Base-by-base conservation (phyloP, 495 filamentous ascomycete species). In the Talaromyces adpressus region DNA sequence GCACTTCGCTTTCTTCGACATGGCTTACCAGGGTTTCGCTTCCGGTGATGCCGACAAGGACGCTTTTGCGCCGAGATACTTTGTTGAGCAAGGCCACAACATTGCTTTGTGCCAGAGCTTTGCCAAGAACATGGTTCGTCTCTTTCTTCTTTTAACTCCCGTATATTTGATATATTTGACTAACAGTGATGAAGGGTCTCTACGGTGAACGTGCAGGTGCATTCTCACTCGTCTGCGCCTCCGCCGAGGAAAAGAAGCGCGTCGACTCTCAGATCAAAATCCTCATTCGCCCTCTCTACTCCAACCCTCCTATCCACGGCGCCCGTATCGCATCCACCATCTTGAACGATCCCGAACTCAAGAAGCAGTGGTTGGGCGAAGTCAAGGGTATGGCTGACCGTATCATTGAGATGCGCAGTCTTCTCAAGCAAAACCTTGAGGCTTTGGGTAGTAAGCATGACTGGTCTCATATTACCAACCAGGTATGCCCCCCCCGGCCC, bases 11-110 rank as follows among this genome's bases (percentile, higher is more conserved):
- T 97, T 98, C 85, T 98, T 98, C 80, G 94, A 98, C 78, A 98
- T 98, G 94, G 94, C 94, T 64, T 98, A 98, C 84, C 93, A 98
- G 80, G 94, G 94, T 66, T 98, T 98, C 71, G 94, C 94, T 59
- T 92, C 88, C 65, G 94, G 94, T 64, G 87, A 95, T 79, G 93
- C 92, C 57, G 84, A 96, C 79, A 84, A 84, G 71, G 94, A 98
- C 76, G 94, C 94, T 64, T 98, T 95, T 69, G 89, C 94, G 62
- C 84, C 97, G 51, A 82, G 94, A 63, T 80, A 97, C 83, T 98
- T 98, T 71, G 85, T 97, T 72, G 84, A 88, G 76, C 81, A 98
- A 78, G 94, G 93, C 70, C 93, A 97, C 82, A 85, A 89, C 73
- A 87, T 95, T 69, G 86, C 84, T 71, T 85, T 98, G 65, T 87